Conservation (phyloP, 495 filamentous ascomycete species). For the Aspergillus affinis region DNA sequence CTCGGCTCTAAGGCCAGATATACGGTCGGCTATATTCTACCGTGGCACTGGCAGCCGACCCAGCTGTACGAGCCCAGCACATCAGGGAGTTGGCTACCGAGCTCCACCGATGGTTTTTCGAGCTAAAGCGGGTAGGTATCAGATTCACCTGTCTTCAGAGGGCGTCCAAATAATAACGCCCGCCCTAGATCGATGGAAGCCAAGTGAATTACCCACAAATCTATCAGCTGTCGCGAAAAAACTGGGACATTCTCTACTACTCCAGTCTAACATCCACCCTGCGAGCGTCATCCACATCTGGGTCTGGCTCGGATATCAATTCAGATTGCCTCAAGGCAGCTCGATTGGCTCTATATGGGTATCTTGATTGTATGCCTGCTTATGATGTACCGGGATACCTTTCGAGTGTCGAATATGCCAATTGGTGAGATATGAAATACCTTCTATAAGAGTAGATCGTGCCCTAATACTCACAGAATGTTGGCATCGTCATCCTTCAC, state of each 20-base stretch:
- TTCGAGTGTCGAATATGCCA: not conserved
- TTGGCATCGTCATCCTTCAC: not conserved
- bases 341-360: not conserved
- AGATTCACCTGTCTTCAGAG: no score
- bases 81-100: constrained; percentile 9
- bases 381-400: not conserved
- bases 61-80: constrained; percentile 5
- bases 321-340: not conserved
- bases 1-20: constrained; percentile 16
- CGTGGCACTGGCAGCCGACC: not conserved
- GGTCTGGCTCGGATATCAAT: not conserved
- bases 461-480: not conserved
- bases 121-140: no score
- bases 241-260: not conserved
- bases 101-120: not conserved
- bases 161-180: no score
- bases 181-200: not conserved
- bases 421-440: not conserved
- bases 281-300: not conserved
- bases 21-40: constrained; percentile 18
- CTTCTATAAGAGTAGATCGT: not conserved
- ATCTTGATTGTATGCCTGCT: not conserved
- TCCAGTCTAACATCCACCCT: not conserved
- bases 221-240: not conserved
- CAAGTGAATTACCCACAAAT: not conserved